Evolutionary conservation across 2,329 filamentous ascomycete species (phyloP).

Genomic region (Ceratocystis cacaofunesta): DNA sequence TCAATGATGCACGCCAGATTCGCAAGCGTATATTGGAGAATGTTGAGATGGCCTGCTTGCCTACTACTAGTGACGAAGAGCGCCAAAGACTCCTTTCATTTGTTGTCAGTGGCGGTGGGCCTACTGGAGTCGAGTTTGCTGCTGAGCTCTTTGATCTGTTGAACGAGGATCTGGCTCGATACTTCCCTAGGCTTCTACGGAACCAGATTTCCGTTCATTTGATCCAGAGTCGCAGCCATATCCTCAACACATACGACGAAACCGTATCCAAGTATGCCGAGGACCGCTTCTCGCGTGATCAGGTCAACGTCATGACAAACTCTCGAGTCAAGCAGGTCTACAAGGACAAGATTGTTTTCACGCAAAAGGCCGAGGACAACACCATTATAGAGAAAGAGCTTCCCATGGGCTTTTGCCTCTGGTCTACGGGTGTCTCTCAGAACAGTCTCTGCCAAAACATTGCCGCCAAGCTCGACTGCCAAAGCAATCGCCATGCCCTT

Average conservation of each 20-base stretch:
- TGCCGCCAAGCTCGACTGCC: constrained; percentile 58
- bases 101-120: constrained; percentile 87
- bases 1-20: constrained; percentile 79
- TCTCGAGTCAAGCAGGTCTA: constrained; percentile 82
- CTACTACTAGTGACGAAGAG: constrained; percentile 79
- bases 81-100: constrained; percentile 79
- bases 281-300: constrained; percentile 75
- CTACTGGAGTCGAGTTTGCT: constrained; percentile 94
- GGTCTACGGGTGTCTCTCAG: constrained; percentile 91
- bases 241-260: constrained; percentile 96
- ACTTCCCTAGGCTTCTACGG: constrained; percentile 78
- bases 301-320: constrained; percentile 84
- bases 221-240: constrained; percentile 87
- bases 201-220: constrained; percentile 97
- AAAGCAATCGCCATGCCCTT: constrained; percentile 80
- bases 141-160: constrained; percentile 91
- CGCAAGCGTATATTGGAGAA: constrained; percentile 81
- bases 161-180: constrained; percentile 75
- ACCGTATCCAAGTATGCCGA: constrained; percentile 85
- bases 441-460: constrained; percentile 65
- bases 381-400: constrained; percentile 75
- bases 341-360: constrained; percentile 73
- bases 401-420: constrained; percentile 89
- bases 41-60: constrained; percentile 80
- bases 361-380: constrained; percentile 62